Conservation (phyloP, 192 early-diverging fungal species). For the Coemansia sp. region DNA sequence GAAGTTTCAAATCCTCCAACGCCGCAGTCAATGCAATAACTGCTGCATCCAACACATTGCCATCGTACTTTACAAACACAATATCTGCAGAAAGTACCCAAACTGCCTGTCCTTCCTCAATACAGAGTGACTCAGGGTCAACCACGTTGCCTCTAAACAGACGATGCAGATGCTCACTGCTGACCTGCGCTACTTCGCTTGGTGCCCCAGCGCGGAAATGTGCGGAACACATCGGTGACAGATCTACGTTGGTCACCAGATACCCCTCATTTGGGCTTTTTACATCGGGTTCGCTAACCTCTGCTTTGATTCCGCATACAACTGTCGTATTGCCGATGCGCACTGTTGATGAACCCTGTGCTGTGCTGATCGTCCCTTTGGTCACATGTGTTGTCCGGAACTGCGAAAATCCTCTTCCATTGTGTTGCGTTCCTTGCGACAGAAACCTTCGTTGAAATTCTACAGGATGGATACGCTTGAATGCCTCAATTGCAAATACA, state of each 20-base stretch:
- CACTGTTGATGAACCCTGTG: slow-evolving; percentile 84
- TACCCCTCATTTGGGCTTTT: slow-evolving; percentile 71
- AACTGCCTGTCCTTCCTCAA: slow-evolving; percentile 73
- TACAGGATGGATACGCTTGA: slow-evolving; percentile 81
- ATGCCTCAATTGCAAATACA: slow-evolving; percentile 65
- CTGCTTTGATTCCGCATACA: slow-evolving; percentile 92
- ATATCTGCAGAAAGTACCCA: slow-evolving; percentile 90
- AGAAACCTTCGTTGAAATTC: slow-evolving; percentile 87
- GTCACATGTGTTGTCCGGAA: slow-evolving; percentile 63
- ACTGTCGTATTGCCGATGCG: slow-evolving; percentile 86
- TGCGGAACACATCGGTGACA: slow-evolving; percentile 88
- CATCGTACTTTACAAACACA: slow-evolving; percentile 87
- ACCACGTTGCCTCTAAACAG: slow-evolving; percentile 53
- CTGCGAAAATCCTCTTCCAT: slow-evolving; percentile 70
- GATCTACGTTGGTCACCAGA: slow-evolving; percentile 89
- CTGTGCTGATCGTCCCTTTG: slow-evolving; percentile 70
- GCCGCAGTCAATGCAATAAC: slow-evolving; percentile 78
- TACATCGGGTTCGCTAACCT: slow-evolving; percentile 79
- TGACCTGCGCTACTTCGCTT: slow-evolving; percentile 73
- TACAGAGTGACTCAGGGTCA: slow-evolving; percentile 62
- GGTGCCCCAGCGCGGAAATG: slow-evolving; percentile 83
- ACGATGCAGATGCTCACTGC: slow-evolving; percentile 74
- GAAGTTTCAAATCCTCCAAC: slow-evolving; percentile 70
- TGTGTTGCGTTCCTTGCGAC: slow-evolving; percentile 73
- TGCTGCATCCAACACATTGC: slow-evolving; percentile 85